Evolutionary conservation across 2,329 filamentous ascomycete genomes (phyloP).

Genomic region (Byssothecium circinans): DNA sequence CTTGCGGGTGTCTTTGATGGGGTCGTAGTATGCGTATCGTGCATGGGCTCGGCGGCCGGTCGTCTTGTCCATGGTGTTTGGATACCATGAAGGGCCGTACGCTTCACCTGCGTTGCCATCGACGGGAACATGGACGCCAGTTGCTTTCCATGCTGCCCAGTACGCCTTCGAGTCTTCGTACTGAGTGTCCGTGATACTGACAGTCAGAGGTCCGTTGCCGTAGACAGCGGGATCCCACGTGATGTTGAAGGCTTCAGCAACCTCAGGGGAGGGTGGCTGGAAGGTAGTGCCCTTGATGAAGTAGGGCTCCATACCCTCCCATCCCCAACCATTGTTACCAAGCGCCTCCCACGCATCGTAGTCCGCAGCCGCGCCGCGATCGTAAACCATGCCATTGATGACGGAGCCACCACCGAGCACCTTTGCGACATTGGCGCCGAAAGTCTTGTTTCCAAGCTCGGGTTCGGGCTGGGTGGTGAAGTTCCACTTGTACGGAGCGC

Average conservation of each 20-base stretch:
- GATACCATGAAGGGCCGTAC: slow-evolving; percentile 42
- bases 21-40: slow-evolving; percentile 36
- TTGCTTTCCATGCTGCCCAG: slow-evolving; percentile 26
- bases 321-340: slow-evolving; percentile 63
- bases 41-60: slow-evolving; percentile 36
- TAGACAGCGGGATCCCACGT: slow-evolving; percentile 29
- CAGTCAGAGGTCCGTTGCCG: slow-evolving; percentile 22
- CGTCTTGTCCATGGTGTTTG: slow-evolving; percentile 37
- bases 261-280: slow-evolving; percentile 4
- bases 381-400: slow-evolving; percentile 42
- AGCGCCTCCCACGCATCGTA: slow-evolving; percentile 61
- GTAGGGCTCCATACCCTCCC: slow-evolving; percentile 48
- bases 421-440: slow-evolving; percentile 21
- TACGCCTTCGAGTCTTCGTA: slow-evolving; percentile 30
- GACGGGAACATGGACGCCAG: slow-evolving; percentile 19
- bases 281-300: slow-evolving; percentile 32
- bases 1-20: slow-evolving; percentile 20
- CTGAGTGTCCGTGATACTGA: slow-evolving; percentile 30
- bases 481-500: slow-evolving; percentile 14
- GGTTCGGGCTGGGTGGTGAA: slow-evolving; percentile 20
- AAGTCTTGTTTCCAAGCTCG: slow-evolving; percentile 24
- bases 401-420: slow-evolving; percentile 40
- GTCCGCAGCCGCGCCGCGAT: slow-evolving; percentile 39
- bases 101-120: slow-evolving; percentile 30
- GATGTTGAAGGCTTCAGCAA: slow-evolving; percentile 17